phyloP scores from a whole-genome alignment of 257 asterid genomes.

The Fraxinus americana region DNA sequence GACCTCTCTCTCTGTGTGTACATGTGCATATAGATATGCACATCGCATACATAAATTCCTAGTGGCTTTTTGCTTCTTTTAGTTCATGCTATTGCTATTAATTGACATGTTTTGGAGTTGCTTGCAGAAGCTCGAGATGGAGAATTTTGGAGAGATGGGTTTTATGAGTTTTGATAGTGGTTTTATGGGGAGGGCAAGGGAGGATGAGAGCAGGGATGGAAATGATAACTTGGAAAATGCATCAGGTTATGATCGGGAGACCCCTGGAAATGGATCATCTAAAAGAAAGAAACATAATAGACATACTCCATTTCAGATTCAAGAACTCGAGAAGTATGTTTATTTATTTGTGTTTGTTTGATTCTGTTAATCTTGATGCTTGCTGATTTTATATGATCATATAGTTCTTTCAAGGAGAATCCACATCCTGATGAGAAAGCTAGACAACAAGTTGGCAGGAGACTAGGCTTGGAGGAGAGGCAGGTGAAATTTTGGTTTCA shows the following conservation, averaged over 20 bases:
- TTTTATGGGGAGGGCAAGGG: constrained; percentile 39
- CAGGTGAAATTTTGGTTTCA: constrained; percentile 96
- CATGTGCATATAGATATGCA: neutral
- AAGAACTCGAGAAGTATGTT: constrained; percentile 77
- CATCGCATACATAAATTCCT: neutral
- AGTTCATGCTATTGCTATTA: neutral
- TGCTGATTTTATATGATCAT: neutral
- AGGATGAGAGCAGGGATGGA: constrained; percentile 69
- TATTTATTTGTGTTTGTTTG: neutral
- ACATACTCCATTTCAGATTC: constrained; percentile 76
- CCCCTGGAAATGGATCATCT: constrained; percentile 43
- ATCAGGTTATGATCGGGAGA: constrained; percentile 67
- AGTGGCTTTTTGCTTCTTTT: too few relatives aligned
- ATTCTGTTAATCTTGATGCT: neutral
- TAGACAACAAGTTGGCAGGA: constrained; percentile 67
- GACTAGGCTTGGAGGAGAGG: constrained; percentile 62
- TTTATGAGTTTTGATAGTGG: constrained; percentile 40
- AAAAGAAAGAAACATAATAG: constrained; percentile 63
- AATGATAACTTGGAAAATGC: constrained; percentile 73
- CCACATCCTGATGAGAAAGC: constrained; percentile 93
- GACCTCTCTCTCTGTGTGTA: neutral
- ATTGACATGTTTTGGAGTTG: constrained; percentile 3
- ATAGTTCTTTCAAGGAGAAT: constrained; percentile 80
- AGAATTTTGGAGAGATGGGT: constrained; percentile 53
- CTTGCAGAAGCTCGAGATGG: constrained; percentile 77